Evolutionary conservation across 2,329 filamentous ascomycete genomes (phyloP).

Genomic region (Diaporthe nobilis): DNA sequence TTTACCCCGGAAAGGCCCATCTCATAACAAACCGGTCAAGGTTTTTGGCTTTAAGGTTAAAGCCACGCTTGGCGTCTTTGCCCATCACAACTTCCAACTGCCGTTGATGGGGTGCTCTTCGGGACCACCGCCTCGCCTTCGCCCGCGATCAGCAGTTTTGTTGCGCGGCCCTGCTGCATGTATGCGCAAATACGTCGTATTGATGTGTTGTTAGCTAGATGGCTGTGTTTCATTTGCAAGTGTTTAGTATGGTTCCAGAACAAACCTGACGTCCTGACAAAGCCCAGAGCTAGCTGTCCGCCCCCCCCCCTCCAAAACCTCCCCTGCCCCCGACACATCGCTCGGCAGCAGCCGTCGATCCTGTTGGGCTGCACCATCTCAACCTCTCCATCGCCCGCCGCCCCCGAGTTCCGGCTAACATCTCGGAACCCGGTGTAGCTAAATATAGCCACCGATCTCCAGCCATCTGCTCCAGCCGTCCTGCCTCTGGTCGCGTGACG

Average conservation of each 20-base stretch:
- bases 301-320: neutral
- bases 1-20: conserved; percentile 9
- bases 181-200: conserved; percentile 22
- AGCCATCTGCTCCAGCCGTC: neutral
- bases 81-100: conserved; percentile 15
- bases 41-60: conserved; percentile 29
- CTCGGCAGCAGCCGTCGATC: conserved; percentile 23
- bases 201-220: conserved; percentile 7
- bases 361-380: conserved; percentile 2
- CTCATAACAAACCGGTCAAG: neutral
- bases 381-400: neutral
- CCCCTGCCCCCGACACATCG: conserved; percentile 7
- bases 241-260: conserved; percentile 14
- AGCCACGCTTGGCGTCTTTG: conserved; percentile 11
- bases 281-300: neutral
- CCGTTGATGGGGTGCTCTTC: conserved; percentile 19
- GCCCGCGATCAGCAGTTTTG: conserved; percentile 4
- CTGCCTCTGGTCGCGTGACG: conserved; percentile 10
- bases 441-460: conserved; percentile 7
- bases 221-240: neutral
- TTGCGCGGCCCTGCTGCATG: conserved; percentile 23
- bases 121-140: conserved; percentile 3
- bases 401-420: conserved; percentile 7
- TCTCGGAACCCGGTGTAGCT: conserved; percentile 10
- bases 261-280: neutral